Evolutionary conservation across 1,139 yeast species (phyloP).

Genomic region (Pichia kudriavzevii): DNA sequence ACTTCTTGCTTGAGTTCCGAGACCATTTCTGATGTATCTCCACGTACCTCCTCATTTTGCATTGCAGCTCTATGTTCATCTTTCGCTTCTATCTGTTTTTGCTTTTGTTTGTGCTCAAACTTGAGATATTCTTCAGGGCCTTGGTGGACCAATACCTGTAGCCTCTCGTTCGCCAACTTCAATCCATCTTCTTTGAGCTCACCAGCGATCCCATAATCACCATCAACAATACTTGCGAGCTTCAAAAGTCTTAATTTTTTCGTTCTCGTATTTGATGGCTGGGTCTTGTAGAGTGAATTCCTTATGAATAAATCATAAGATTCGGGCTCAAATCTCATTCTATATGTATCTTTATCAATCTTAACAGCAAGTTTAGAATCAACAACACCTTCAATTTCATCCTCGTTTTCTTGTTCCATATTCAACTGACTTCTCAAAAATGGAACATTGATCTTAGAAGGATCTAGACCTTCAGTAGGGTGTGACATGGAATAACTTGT

Average conservation of each 20-base stretch:
- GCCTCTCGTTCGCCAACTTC: conserved; percentile 23
- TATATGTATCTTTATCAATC: conserved; percentile 71
- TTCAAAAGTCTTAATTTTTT: conserved; percentile 15
- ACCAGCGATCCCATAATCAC: conserved; percentile 30
- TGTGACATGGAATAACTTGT: conserved; percentile 91
- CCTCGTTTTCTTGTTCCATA: conserved; percentile 30
- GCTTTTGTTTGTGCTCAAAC: conserved; percentile 16
- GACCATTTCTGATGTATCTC: background rate
- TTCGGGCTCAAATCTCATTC: conserved; percentile 73
- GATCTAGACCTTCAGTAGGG: conserved; percentile 95
- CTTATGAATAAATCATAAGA: conserved; percentile 76
- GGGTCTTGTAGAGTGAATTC: conserved; percentile 35
- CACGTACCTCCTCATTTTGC: conserved; percentile 1
- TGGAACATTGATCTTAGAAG: conserved; percentile 67
- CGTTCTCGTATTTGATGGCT: conserved; percentile 14
- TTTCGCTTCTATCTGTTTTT: conserved; percentile 10
- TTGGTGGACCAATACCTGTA: conserved; percentile 27
- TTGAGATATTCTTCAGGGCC: conserved; percentile 23
- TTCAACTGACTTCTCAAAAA: conserved; percentile 59
- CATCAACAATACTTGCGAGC: conserved; percentile 28
- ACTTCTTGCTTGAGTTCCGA: no score
- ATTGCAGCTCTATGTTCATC: conserved; percentile 1
- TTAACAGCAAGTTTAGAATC: conserved; percentile 74
- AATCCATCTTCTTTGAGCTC: conserved; percentile 20
- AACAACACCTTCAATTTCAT: conserved; percentile 61